phyloP scores from a whole-genome alignment of 768 basidiomycete species.

The Mycena amicta region DNA sequence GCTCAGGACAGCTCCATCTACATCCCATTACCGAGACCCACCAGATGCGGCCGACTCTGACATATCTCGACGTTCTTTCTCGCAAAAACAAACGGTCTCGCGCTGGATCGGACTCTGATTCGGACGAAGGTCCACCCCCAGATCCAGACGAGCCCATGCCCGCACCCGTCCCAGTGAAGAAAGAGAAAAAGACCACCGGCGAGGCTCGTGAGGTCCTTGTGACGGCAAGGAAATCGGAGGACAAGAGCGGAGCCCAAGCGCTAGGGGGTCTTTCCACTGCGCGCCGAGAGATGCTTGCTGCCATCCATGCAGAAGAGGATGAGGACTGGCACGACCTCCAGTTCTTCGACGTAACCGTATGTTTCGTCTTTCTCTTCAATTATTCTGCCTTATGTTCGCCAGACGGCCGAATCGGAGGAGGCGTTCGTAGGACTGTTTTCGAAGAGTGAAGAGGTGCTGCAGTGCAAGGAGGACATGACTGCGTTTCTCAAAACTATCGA shows the following conservation, averaged over 20 bases:
- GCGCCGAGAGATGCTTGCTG: slow-evolving; percentile 74
- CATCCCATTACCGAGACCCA: slow-evolving; percentile 79
- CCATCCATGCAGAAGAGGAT: slow-evolving; percentile 77
- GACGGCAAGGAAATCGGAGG: slow-evolving; percentile 69
- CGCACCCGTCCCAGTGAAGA: slow-evolving; percentile 46
- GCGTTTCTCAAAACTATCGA: slow-evolving; percentile 59
- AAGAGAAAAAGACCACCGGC: slow-evolving; percentile 60
- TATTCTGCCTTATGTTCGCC: slow-evolving; percentile 17
- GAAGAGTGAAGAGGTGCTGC: slow-evolving; percentile 48
- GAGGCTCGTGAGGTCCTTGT: slow-evolving; percentile 80
- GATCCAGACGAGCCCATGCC: slow-evolving; percentile 74
- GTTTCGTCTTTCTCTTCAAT: slow-evolving; percentile 23
- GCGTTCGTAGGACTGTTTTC: slow-evolving; percentile 70
- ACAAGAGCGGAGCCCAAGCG: slow-evolving; percentile 49
- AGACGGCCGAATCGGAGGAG: slow-evolving; percentile 62
- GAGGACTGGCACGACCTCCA: slow-evolving; percentile 73
- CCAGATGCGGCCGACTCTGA: slow-evolving; percentile 81
- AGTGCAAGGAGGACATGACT: slow-evolving; percentile 58
- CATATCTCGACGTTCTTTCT: slow-evolving; percentile 75
- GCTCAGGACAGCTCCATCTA: slow-evolving; percentile 68
- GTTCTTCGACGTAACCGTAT: slow-evolving; percentile 67
- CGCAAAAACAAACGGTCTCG: slow-evolving; percentile 59
- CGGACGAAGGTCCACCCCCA: slow-evolving; percentile 77
- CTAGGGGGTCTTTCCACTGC: slow-evolving; percentile 70
- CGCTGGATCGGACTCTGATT: slow-evolving; percentile 66